phyloP scores from a whole-genome alignment of 177 flowering plant genomes.

The Vitis hybrid region DNA sequence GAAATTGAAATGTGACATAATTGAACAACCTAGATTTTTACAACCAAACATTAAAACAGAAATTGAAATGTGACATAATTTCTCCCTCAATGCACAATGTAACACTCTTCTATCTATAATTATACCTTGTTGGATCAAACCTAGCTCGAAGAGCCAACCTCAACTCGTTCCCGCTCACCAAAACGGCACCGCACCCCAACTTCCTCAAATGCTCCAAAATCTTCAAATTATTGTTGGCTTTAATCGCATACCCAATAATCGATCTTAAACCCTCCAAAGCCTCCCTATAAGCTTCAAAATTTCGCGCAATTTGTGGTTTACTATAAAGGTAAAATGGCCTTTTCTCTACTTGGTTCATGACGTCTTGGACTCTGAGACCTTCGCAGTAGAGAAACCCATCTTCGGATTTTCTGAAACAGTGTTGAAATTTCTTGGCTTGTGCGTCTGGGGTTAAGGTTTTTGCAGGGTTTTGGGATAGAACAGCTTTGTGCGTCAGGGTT shows the following conservation, averaged over 20 bases:
- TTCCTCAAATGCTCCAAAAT: constrained; percentile 86
- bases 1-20: no score
- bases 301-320: constrained; percentile 78
- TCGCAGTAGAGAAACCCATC: constrained; percentile 87
- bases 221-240: constrained; percentile 92
- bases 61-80: no score
- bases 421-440: constrained; percentile 39
- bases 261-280: constrained; percentile 77
- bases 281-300: constrained; percentile 73
- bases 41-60: no score
- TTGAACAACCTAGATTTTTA: no score
- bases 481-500: constrained; percentile 27
- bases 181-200: constrained; percentile 85
- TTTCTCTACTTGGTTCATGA: constrained; percentile 68
- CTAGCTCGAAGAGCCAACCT: constrained; percentile 83
- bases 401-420: constrained; percentile 68
- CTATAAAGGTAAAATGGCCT: constrained; percentile 88
- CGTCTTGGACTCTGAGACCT: constrained; percentile 60
- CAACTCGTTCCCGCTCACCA: constrained; percentile 95
- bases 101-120: not conserved
- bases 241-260: constrained; percentile 85
- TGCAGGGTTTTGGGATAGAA: constrained; percentile 39
- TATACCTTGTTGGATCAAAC: constrained; percentile 83
- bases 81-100: no score
- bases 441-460: constrained; percentile 22